These are phyloP conservation scores for Aspergillus aculeatus DNA, from an alignment of 2,329 filamentous ascomycete genomes.

Conservation along the genomic window DNA sequence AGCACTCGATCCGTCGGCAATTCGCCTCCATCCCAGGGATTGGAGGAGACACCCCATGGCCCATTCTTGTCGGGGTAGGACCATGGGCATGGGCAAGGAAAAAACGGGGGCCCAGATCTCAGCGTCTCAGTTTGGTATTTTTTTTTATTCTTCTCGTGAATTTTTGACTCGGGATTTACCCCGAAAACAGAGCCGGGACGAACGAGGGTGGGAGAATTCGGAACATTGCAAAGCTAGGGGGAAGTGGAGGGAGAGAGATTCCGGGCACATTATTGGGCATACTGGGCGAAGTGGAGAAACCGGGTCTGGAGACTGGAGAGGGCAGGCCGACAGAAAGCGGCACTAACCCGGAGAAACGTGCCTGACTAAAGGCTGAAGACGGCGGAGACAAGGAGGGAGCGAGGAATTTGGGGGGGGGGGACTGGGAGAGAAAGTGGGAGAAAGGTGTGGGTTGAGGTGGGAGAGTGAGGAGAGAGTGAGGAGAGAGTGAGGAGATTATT, in stretches of 20 bases:
- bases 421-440: background rate
- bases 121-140: slow-evolving; percentile 11
- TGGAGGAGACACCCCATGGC: background rate
- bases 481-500: background rate
- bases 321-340: background rate
- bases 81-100: slow-evolving; percentile 19
- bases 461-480: background rate
- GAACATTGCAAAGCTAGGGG: slow-evolving; percentile 20
- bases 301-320: slow-evolving; percentile 1
- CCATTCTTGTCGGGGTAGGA: slow-evolving; percentile 15
- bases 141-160: background rate
- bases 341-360: no score
- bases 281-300: slow-evolving; percentile 24
- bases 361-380: background rate
- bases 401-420: slow-evolving; percentile 11
- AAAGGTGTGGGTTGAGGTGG: background rate
- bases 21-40: slow-evolving; percentile 18
- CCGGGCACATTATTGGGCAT: slow-evolving; percentile 17
- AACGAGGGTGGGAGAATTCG: slow-evolving; percentile 22
- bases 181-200: background rate
- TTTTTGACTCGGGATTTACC: background rate
- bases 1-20: slow-evolving; percentile 12
- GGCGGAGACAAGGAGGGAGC: background rate
- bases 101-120: slow-evolving; percentile 34
- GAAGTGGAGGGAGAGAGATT: slow-evolving; percentile 4